These are phyloP conservation scores for Aspergillus aculeatinus DNA, from an alignment of 2,329 filamentous ascomycete genomes.

Conservation along the genomic window DNA sequence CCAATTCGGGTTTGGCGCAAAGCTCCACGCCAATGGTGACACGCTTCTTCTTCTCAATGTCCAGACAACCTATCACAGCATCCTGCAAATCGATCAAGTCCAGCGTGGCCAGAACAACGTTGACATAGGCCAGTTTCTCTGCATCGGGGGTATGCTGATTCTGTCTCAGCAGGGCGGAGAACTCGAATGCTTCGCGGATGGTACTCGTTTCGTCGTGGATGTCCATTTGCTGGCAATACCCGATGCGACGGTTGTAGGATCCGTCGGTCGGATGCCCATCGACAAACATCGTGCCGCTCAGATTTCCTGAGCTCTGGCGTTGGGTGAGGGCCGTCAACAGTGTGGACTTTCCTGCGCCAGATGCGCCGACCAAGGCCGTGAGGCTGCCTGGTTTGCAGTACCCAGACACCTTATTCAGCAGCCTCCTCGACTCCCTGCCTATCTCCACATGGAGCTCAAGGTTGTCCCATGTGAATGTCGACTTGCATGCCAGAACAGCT, in stretches of 20 bases:
- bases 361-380: constrained; percentile 75
- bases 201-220: constrained; percentile 66
- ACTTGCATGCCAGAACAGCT: constrained; percentile 52
- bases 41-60: constrained; percentile 66
- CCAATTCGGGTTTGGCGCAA: constrained; percentile 62
- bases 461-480: constrained; percentile 66
- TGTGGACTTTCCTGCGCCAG: constrained; percentile 66
- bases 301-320: constrained; percentile 61
- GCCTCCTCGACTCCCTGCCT: constrained; percentile 54
- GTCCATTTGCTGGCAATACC: constrained; percentile 68
- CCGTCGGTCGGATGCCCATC: constrained; percentile 58
- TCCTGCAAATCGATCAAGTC: constrained; percentile 62
- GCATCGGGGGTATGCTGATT: constrained; percentile 47
- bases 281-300: constrained; percentile 63
- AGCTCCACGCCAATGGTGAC: constrained; percentile 69
- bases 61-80: constrained; percentile 59
- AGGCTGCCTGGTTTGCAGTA: constrained; percentile 74
- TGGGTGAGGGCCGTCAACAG: constrained; percentile 71
- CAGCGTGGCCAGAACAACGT: constrained; percentile 60
- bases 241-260: constrained; percentile 65
- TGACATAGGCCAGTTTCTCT: constrained; percentile 63
- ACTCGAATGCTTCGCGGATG: constrained; percentile 64
- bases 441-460: constrained; percentile 67
- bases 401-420: constrained; percentile 66
- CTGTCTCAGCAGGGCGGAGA: constrained; percentile 62